Base-by-base conservation (phyloP, 352 stramenopile species). In the Elongisporangium undulatum region DNA sequence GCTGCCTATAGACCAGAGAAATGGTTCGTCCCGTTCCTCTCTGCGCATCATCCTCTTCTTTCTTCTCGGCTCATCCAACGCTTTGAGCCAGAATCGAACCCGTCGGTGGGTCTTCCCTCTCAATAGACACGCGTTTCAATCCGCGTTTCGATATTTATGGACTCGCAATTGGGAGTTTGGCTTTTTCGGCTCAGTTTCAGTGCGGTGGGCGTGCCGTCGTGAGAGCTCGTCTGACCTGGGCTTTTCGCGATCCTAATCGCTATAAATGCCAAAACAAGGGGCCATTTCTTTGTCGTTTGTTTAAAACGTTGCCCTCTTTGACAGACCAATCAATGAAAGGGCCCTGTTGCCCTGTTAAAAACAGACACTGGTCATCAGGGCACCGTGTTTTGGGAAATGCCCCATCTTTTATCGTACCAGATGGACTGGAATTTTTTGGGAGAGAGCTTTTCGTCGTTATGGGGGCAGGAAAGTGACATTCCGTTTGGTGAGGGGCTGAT, bases 361-460 rank as follows among this genome's bases (percentile, higher is more conserved):
- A 45, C 34, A 45, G 10, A 17, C 2, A 45, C 4, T 45, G 16
- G 12, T 16, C 7, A 45, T 45, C 34, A 15, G 1, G 12, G 1
- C 34, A 45, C 34, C 34, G 13, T 45, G 34, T 45, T 45, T 45
- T 45, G 34, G 1, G 34, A 45, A 2, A 9, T 15, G 34, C 34
- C 34, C 34, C 34, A 45, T 45, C 34, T 45, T 45, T 45, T 45
- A 45, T 45, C 34, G 34, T 15, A 45, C 34, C 34, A 45, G 34
- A 45, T 45, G 34, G 34, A 45, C 34, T 45, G 34, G 34, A 45
- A 45, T 45, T 45, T 45, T 45, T 45, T 45, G 34, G 34, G 34
- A 45, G 34, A 45, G 34, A 45, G 16, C 26, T 62, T 51, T 49
- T 29, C 53, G 15, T 16, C 56, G 51, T 45, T 19, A 54, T 21